Conservation (phyloP, 176 grass and related monocot species). For the Aegilops bicornis region DNA sequence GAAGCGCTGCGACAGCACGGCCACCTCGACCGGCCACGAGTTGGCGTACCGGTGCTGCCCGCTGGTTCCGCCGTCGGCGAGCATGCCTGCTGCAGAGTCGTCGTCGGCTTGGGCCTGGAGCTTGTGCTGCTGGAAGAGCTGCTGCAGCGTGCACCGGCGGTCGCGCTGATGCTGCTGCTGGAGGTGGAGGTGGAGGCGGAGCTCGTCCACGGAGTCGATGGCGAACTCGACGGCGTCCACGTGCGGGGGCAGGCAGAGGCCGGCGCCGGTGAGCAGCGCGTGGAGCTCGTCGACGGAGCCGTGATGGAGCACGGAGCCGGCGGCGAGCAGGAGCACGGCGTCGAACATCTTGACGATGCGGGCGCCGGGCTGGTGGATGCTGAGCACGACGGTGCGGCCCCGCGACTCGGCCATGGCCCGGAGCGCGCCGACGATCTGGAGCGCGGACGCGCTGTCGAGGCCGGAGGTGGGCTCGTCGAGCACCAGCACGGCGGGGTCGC, state of each 20-base stretch:
- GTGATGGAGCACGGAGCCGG: conserved; percentile 63
- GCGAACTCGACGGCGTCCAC: conserved; percentile 68
- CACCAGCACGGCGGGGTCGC: conserved; percentile 58
- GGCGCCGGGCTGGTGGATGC: conserved; percentile 71
- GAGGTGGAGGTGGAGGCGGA: conserved; percentile 30
- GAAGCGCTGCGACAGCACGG: conserved; percentile 59
- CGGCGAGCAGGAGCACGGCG: conserved; percentile 62
- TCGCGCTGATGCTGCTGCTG: not conserved
- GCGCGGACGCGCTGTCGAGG: conserved; percentile 70
- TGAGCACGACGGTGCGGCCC: conserved; percentile 61
- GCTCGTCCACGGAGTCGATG: conserved; percentile 62
- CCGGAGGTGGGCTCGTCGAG: conserved; percentile 84
- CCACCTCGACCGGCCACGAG: conserved; percentile 49
- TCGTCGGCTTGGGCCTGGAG: not conserved
- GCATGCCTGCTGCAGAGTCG: too few relatives aligned
- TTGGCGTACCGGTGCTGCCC: conserved; percentile 35
- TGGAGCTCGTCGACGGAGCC: conserved; percentile 52
- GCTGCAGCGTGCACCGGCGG: conserved; percentile 69
- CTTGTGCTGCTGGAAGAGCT: conserved; percentile 74
- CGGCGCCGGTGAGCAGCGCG: conserved; percentile 29
- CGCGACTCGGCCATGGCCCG: conserved; percentile 52
- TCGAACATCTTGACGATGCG: conserved; percentile 69
- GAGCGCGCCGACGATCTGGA: conserved; percentile 63
- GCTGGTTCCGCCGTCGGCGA: not conserved
- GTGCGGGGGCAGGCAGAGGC: conserved; percentile 52